Conservation (phyloP, 2,329 filamentous ascomycete species). For the Hawksworthiomyces lignivorus region DNA sequence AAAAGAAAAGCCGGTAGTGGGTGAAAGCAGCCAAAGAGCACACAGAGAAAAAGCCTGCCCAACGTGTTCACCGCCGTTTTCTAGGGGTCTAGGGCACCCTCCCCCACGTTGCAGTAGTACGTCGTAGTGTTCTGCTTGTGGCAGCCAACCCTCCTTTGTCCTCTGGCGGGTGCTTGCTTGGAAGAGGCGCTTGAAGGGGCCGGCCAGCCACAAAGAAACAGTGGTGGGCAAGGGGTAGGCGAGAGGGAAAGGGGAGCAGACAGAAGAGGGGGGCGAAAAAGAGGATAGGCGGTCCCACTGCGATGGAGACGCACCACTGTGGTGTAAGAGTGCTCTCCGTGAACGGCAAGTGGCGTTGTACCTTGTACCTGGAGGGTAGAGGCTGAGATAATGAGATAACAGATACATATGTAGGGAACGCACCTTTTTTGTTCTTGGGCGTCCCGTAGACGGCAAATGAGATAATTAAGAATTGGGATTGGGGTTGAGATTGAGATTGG, state of each 20-base stretch:
- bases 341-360: too few species aligned
- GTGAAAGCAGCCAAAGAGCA: not conserved
- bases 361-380: slow-evolving; percentile 8
- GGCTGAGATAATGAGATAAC: slow-evolving; percentile 7
- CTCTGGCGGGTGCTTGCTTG: too few species aligned
- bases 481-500: too few species aligned
- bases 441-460: too few species aligned
- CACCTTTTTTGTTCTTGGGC: slow-evolving; percentile 5
- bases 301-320: slow-evolving; percentile 8
- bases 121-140: too few species aligned
- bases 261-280: slow-evolving; percentile 1
- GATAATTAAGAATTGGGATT: too few species aligned
- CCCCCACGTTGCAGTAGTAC: not conserved
- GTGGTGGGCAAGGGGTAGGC: not conserved
- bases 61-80: slow-evolving; percentile 13
- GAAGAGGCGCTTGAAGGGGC: too few species aligned
- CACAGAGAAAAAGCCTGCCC: not conserved
- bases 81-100: slow-evolving; percentile 2
- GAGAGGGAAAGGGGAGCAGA: not conserved
- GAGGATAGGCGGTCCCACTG: slow-evolving; percentile 5
- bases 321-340: too few species aligned
- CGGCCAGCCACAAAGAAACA: not conserved
- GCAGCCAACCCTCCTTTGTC: not conserved
- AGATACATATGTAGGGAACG: too few species aligned
- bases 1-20: too few species aligned